Evolutionary conservation across 2,329 filamentous ascomycete species (phyloP).

Genomic region (Aspergillus fumigatus): DNA sequence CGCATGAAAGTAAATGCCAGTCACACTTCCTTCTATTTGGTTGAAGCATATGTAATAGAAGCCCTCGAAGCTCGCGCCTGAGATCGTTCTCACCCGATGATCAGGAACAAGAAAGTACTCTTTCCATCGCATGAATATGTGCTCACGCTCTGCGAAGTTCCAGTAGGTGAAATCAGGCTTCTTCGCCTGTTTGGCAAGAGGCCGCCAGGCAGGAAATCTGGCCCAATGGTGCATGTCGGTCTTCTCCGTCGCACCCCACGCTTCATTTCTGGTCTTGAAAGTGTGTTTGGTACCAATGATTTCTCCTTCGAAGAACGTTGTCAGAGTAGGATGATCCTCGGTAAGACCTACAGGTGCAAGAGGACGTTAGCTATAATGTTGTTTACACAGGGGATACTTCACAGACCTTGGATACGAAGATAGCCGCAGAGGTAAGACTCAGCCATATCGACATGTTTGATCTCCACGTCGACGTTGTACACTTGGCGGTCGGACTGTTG

Average conservation of each 20-base stretch:
- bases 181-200: conserved; percentile 62
- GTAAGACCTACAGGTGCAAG: conserved; percentile 64
- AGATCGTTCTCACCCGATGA: conserved; percentile 84
- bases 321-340: conserved; percentile 93
- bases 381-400: conserved; percentile 2
- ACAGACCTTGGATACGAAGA: conserved; percentile 82
- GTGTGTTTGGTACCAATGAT: conserved; percentile 93
- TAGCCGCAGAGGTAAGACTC: conserved; percentile 96
- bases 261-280: conserved; percentile 84
- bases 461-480: conserved; percentile 94
- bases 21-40: conserved; percentile 78
- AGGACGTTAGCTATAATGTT: conserved; percentile 5
- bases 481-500: conserved; percentile 90
- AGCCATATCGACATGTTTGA: conserved; percentile 91
- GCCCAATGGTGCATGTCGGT: conserved; percentile 91
- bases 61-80: conserved; percentile 92
- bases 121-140: conserved; percentile 99
- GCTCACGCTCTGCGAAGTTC: conserved; percentile 73
- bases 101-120: conserved; percentile 96
- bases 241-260: conserved; percentile 89
- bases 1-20: conserved; percentile 94
- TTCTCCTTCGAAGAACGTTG: conserved; percentile 97
- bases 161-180: conserved; percentile 56
- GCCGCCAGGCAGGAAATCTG: conserved; percentile 81
- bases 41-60: conserved; percentile 99